Evolutionary conservation across 2,329 filamentous ascomycete genomes (phyloP), one percentile per base, ranked within the genome.

Genomic region (Aspergillus latus): DNA sequence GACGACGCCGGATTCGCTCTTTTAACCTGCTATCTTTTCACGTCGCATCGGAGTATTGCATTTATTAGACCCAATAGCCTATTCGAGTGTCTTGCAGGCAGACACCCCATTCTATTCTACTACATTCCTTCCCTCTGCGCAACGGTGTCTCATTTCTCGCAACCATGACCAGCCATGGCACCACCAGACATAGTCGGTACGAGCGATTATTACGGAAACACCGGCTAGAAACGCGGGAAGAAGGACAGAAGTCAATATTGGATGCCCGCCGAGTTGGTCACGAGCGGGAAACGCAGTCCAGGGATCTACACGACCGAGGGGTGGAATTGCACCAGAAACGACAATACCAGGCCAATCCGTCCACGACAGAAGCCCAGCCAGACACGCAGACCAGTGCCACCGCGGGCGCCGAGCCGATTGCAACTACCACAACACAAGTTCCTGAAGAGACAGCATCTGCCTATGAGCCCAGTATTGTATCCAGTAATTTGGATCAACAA

Each of bases 11-110:
- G 21, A 21, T 21, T 21, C 21, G 21, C 21, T 13, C 28, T 45
- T 45, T 21, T 16, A 7, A 29, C 13, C 16, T 3, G 8, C 30
- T 11, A 28, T 21, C 11, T 39, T 34, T 40, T 32, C 53, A n/a
- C 28, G 47, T 43, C 30, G 39, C 50, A 32, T 46, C 42, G 32
- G 26, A 48, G 9, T 10, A 29, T 37, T 42, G 15, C 42, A 10
- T 16, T 52, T 8, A 28, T 7, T 39, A 4, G 29, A 11, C 26
- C 28, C 44, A 44, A 40, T n/a, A 28, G 28, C 28, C 39, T 13
- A 13, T 42, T 45, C 16, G 45, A 57, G 55, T 53, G 55, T 53
- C 49, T 43, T 21, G 55, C 55, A 53, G 55, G 55, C 55, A 53
- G 55, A 53, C 55, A 57, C 28, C 50, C 36, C 49, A 5, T 53